phyloP scores from a whole-genome alignment of 805 yeast genomes.

The Suhomyces tanzawaensis region DNA sequence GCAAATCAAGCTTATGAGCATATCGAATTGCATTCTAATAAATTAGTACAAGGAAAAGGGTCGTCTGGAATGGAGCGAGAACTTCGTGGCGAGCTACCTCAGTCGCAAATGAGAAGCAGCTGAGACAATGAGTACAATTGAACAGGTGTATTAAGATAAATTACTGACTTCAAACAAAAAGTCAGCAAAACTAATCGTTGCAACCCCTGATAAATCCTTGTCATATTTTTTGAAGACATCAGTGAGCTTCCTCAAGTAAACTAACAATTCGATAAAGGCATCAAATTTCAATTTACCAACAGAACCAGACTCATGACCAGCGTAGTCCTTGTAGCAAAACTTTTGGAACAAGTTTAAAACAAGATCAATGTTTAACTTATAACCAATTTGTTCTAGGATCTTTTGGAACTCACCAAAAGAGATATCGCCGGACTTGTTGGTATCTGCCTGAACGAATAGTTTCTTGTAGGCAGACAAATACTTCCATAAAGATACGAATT shows the following conservation, averaged over 20 bases:
- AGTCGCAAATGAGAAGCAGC: no score
- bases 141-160: slow-evolving; percentile 21
- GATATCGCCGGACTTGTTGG: slow-evolving; percentile 56
- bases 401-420: slow-evolving; percentile 64
- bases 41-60: no score
- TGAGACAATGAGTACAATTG: no score
- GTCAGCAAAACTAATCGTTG: slow-evolving; percentile 63
- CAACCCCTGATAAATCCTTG: slow-evolving; percentile 69
- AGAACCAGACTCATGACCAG: slow-evolving; percentile 20
- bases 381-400: slow-evolving; percentile 64
- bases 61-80: no score
- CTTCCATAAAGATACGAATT: slow-evolving; percentile 67
- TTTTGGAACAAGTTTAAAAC: slow-evolving; percentile 57
- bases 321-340: slow-evolving; percentile 43
- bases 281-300: slow-evolving; percentile 65
- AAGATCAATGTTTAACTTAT: slow-evolving; percentile 54
- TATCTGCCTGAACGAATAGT: slow-evolving; percentile 59
- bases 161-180: slow-evolving; percentile 55
- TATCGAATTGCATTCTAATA: no score
- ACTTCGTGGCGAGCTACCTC: no score
- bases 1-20: no score
- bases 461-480: slow-evolving; percentile 65
- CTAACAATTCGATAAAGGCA: slow-evolving; percentile 75
- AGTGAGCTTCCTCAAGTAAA: slow-evolving; percentile 72
- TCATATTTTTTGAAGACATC: slow-evolving; percentile 78